Evolutionary conservation across 1,284 basidiomycete species (phyloP).

Genomic region (Leccinum pachyderme): DNA sequence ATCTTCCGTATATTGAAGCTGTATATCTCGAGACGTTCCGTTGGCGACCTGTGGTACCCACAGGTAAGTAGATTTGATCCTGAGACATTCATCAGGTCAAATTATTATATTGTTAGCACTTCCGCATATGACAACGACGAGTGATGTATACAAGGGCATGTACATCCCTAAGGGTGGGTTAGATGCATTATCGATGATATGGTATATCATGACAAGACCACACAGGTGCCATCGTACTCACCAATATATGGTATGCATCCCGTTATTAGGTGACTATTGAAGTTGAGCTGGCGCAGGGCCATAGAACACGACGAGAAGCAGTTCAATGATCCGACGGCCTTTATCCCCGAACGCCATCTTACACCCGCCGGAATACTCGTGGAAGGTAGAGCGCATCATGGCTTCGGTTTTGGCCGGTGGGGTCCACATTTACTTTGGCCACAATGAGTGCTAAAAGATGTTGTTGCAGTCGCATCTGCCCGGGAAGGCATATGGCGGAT

Average conservation of each 20-base stretch:
- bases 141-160: slow-evolving; percentile 33
- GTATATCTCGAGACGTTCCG: slow-evolving; percentile 26
- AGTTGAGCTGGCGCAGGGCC: slow-evolving; percentile 17
- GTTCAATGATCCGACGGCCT: slow-evolving; percentile 23
- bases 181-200: background rate
- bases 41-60: slow-evolving; percentile 26
- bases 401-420: slow-evolving; percentile 32
- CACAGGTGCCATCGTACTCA: slow-evolving; percentile 24
- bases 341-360: slow-evolving; percentile 31
- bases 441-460: background rate
- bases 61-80: slow-evolving; percentile 14
- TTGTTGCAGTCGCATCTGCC: slow-evolving; percentile 20
- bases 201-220: background rate
- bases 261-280: background rate
- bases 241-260: slow-evolving; percentile 28
- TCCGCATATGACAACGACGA: slow-evolving; percentile 25
- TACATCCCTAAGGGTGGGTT: slow-evolving; percentile 32
- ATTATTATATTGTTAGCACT: slow-evolving; percentile 14
- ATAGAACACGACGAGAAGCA: slow-evolving; percentile 26
- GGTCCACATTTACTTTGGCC: background rate
- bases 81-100: background rate
- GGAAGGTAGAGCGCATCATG: background rate
- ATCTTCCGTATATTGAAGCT: slow-evolving; percentile 29
- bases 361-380: slow-evolving; percentile 12
- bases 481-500: slow-evolving; percentile 27